Conservation (phyloP, 331 rosid genomes). For the Stylosanthes scabra region DNA sequence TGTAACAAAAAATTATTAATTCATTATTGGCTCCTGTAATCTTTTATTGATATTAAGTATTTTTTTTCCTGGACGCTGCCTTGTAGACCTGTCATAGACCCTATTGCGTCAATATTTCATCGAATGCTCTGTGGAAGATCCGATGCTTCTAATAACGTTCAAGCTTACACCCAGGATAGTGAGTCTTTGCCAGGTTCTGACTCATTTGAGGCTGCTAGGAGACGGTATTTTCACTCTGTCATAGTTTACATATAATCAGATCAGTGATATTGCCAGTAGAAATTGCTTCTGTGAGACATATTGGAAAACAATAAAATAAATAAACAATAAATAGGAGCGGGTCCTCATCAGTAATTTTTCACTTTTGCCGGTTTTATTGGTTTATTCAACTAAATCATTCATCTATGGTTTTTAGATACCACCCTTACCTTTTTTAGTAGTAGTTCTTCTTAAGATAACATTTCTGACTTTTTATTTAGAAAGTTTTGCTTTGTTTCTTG, state of each 20-base stretch:
- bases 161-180: constrained; percentile 56
- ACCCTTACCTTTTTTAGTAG: not conserved
- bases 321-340: not conserved
- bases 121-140: constrained; percentile 83
- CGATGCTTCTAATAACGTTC: constrained; percentile 51
- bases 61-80: not conserved
- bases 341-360: constrained; percentile 1
- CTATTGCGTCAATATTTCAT: constrained; percentile 75
- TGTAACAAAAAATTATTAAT: constrained; percentile 17
- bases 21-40: not conserved
- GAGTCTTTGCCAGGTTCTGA: constrained; percentile 85
- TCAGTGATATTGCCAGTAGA: constrained; percentile 7
- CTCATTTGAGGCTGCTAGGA: constrained; percentile 82
- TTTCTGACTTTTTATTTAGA: no score
- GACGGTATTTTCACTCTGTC: constrained; percentile 55
- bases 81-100: constrained; percentile 76
- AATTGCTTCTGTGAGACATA: not conserved
- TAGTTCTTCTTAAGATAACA: constrained; percentile 7
- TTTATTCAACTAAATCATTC: not conserved
- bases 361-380: not conserved
- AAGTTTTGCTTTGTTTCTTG: no score
- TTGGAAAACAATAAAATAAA: not conserved
- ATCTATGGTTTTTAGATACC: not conserved
- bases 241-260: not conserved
- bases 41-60: constrained; percentile 13